A percentile compares a stretch with the other conserved stretches of the same genome.
Conservation (phyloP, 1,284 basidiomycete species). For the Nidula niveotomentosa region DNA sequence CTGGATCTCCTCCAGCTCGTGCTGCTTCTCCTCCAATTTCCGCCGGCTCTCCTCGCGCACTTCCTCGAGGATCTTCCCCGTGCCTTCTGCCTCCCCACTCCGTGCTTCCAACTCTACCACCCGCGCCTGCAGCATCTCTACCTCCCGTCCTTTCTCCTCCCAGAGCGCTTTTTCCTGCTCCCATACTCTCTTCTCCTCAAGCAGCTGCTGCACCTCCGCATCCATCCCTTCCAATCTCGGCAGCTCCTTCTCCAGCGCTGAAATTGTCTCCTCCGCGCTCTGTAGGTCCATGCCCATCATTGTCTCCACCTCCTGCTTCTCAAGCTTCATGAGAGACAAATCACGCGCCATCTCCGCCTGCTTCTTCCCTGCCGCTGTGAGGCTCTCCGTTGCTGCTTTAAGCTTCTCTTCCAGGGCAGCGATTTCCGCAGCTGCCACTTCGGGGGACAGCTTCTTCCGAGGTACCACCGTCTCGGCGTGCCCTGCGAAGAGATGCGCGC, state of each 20-base stretch:
- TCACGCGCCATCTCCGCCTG: constrained; percentile 63
- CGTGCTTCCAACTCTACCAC: constrained; percentile 45
- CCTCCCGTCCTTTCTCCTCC: constrained; percentile 30
- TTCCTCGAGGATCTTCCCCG: constrained; percentile 35
- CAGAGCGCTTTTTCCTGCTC: constrained; percentile 50
- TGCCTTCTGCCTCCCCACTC: constrained; percentile 38
- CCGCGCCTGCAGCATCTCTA: constrained; percentile 42
- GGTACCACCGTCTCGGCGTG: constrained; percentile 67
- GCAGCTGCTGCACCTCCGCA: constrained; percentile 47
- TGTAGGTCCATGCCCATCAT: constrained; percentile 64
- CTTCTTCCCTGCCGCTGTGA: constrained; percentile 57
- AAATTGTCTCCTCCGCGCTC: constrained; percentile 60
- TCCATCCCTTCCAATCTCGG: constrained; percentile 54
- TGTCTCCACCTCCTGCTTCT: constrained; percentile 66
- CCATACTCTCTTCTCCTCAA: constrained; percentile 52
- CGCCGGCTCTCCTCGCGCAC: constrained; percentile 30
- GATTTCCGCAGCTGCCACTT: constrained; percentile 40
- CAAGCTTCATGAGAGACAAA: constrained; percentile 53
- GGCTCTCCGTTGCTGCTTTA: constrained; percentile 52
- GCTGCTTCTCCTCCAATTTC: constrained; percentile 43
- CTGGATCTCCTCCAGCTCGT: constrained; percentile 41
- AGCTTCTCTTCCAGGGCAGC: constrained; percentile 56
- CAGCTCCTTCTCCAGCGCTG: constrained; percentile 60
- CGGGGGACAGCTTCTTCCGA: constrained; percentile 30
- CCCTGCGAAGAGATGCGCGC: constrained; percentile 80